Evolutionary conservation across 2,329 filamentous ascomycete genomes (phyloP), one percentile per base, ranked within the genome.

Genomic region (Clonostachys chloroleuca): DNA sequence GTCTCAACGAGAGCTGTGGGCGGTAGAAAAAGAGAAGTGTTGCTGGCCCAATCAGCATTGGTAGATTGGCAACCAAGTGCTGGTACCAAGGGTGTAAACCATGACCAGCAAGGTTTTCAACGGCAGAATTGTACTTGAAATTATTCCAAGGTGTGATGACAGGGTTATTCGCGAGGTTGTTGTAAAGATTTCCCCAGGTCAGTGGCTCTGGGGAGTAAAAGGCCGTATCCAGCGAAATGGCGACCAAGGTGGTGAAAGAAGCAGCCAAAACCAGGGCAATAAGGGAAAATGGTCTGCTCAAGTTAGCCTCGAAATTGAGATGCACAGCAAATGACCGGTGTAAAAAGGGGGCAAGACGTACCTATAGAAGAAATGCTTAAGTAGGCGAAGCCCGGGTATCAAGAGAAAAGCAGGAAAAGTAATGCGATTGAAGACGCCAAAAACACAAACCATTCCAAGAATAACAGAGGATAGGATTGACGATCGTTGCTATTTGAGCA

Each of bases 391-490:
- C 35, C 86, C 86, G 46, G 94, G 92, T 62, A 96, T 82, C 49
- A 95, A 65, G 51, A 99, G 70, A 64, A 95, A 99, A 13, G 92
- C 92, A 42, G 92, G 92, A 65, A 97, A 97, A 10, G 94, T 99
- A 59, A 97, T 96, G 54, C 94, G 84, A 68, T 97, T 99, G 69
- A 99, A 99, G 49, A 92, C 72, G 44, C 94, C 94, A 59, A 94
- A 87, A 13, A 96, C 86, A 45, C 81, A 77, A 47, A 96, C 81
- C 51, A 92, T 83, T 33, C 90, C 90, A 39, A 99, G 80, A 40
- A 94, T 75, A 39, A 82, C 78, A 49, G 87, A 91, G 17, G 91
- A 84, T 56, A 90, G 72, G 48, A 89, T 74, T 43, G 89, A 89
- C 48, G 89, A 86, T 59, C 80, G 82, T 68, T 91, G 82, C 82